A percentile compares a stretch with the other conserved stretches of the same genome.
These are phyloP conservation scores for Coemansia sp. DNA, from an alignment of 192 early-diverging fungal species.

Conservation along the genomic window DNA sequence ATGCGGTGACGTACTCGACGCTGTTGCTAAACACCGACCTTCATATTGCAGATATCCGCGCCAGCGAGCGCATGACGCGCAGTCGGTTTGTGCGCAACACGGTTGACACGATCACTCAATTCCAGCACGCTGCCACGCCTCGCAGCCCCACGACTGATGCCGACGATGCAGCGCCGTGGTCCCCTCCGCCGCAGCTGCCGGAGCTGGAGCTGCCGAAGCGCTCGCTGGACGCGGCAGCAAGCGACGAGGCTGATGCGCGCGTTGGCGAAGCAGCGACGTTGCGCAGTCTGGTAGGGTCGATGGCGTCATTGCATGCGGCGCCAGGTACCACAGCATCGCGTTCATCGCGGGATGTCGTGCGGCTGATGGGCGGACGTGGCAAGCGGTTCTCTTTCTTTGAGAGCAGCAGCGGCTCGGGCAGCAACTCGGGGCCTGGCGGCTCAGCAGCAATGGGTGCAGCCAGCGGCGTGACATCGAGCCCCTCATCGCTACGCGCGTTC, in stretches of 20 bases:
- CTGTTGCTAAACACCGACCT: slow-evolving; percentile 92
- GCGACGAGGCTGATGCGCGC: slow-evolving; percentile 3
- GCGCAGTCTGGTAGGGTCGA: slow-evolving; percentile 50
- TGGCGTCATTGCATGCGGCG: slow-evolving; percentile 41
- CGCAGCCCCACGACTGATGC: not conserved
- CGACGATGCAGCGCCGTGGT: slow-evolving; percentile 6
- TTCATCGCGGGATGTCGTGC: slow-evolving; percentile 48
- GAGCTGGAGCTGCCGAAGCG: slow-evolving; percentile 50
- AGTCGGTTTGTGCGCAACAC: slow-evolving; percentile 74
- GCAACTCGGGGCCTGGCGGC: not conserved
- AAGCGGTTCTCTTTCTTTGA: slow-evolving; percentile 57
- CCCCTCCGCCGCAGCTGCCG: slow-evolving; percentile 48
- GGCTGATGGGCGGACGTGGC: slow-evolving; percentile 50
- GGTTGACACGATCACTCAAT: slow-evolving; percentile 55
- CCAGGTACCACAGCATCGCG: slow-evolving; percentile 33
- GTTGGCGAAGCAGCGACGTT: slow-evolving; percentile 15
- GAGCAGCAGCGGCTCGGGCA: slow-evolving; percentile 18
- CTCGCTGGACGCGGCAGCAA: slow-evolving; percentile 22
- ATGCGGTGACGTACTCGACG: slow-evolving; percentile 82
- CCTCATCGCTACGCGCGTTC: slow-evolving; percentile 46
- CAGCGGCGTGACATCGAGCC: slow-evolving; percentile 23
- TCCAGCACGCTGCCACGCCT: slow-evolving; percentile 23
- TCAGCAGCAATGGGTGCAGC: slow-evolving; percentile 10
- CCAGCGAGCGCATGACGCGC: slow-evolving; percentile 69
- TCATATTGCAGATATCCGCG: slow-evolving; percentile 74